phyloP scores from a whole-genome alignment of 2,329 filamentous ascomycete species.

The Aspergillus carbonarius region DNA sequence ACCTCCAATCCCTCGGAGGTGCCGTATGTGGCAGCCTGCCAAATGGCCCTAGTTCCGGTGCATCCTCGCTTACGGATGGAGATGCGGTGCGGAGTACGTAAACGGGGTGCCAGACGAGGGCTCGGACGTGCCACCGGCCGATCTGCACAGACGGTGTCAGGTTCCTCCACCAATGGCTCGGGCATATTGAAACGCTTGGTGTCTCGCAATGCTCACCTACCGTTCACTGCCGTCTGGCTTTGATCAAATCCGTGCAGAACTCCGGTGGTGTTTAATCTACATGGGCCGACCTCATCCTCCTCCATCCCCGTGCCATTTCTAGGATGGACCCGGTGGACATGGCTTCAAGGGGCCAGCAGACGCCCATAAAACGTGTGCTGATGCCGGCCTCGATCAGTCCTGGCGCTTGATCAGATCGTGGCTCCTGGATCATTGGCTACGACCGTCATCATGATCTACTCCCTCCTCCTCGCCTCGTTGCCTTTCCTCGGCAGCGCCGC shows the following conservation, averaged over 20 bases:
- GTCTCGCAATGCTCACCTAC: neutral
- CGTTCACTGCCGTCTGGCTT: neutral
- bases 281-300: neutral
- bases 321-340: neutral
- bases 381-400: neutral
- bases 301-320: neutral
- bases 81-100: no score
- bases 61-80: no score
- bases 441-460: constrained; percentile 13
- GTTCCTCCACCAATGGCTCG: constrained; percentile 20
- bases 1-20: no score
- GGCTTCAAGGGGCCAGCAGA: neutral
- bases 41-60: no score
- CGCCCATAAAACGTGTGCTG: neutral
- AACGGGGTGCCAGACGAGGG: neutral
- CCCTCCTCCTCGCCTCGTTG: constrained; percentile 19
- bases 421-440: neutral
- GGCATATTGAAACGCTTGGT: neutral
- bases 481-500: constrained; percentile 37
- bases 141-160: constrained; percentile 6
- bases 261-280: neutral
- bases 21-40: no score
- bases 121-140: constrained; percentile 3
- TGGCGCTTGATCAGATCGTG: neutral
- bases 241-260: constrained; percentile 1